A percentile compares a stretch with the other conserved stretches of the same genome.
Evolutionary conservation across 768 basidiomycete species (phyloP).

Genomic region (Chiua virens): DNA sequence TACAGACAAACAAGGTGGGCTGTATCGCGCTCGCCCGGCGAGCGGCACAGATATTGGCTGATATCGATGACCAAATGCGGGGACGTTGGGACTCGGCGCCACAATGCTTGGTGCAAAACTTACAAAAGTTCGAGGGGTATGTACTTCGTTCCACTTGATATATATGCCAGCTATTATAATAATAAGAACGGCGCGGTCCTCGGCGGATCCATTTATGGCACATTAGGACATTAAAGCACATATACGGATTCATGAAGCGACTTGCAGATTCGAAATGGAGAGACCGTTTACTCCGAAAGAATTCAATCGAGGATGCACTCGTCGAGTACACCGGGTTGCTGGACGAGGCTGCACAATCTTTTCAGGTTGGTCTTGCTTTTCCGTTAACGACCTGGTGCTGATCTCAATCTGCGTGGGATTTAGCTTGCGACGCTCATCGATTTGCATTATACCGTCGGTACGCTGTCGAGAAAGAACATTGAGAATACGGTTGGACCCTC

Average conservation of each 20-base stretch:
- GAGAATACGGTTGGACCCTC: background rate
- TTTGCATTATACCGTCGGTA: conserved; percentile 42
- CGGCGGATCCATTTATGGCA: no score
- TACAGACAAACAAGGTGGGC: conserved; percentile 38
- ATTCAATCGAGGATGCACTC: conserved; percentile 41
- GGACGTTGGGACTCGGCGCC: conserved; percentile 46
- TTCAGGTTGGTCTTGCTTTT: conserved; percentile 36
- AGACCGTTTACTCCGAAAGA: conserved; percentile 40
- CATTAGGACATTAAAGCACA: conserved; percentile 38
- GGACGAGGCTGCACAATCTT: conserved; percentile 46
- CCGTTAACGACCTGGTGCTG: background rate
- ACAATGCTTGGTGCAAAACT: conserved; percentile 36
- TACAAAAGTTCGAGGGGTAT: conserved; percentile 43
- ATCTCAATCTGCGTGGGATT: background rate
- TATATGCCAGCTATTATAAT: background rate
- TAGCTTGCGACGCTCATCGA: conserved; percentile 49
- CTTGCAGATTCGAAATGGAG: conserved; percentile 43
- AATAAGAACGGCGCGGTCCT: background rate
- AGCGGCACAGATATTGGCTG: conserved; percentile 41
- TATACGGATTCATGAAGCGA: conserved; percentile 40
- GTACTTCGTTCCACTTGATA: conserved; percentile 3
- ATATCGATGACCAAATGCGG: conserved; percentile 46
- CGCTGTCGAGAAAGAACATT: conserved; percentile 8
- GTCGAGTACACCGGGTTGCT: conserved; percentile 33
- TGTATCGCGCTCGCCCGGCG: conserved; percentile 42